phyloP scores from a whole-genome alignment of 139 green algal species.

The Tetradesmus lagerheimii region DNA sequence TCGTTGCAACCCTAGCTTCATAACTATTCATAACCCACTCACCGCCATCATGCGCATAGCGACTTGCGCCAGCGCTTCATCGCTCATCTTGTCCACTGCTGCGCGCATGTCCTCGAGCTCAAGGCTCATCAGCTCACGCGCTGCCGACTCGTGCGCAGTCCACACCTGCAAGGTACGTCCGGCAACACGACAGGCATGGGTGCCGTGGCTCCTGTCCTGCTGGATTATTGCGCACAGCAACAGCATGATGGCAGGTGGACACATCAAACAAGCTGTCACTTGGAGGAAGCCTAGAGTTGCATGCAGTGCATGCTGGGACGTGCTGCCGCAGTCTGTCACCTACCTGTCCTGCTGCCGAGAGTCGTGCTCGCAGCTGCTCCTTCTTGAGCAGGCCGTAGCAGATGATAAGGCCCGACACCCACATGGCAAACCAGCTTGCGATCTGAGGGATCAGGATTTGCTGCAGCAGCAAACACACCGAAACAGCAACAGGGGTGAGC shows the following conservation, averaged over 20 bases:
- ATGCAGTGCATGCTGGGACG: too few species aligned
- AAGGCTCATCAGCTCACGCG: constrained; percentile 44
- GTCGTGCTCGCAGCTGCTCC: constrained; percentile 55
- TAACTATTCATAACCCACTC: not conserved
- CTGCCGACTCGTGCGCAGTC: constrained; percentile 57
- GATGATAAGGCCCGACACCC: constrained; percentile 48
- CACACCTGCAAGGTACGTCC: constrained; percentile 36
- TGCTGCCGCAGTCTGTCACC: not conserved
- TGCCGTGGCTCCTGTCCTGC: not conserved
- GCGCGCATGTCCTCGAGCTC: constrained; percentile 53
- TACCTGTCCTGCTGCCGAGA: constrained; percentile 51
- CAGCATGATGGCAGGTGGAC: not conserved
- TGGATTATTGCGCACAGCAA: not conserved
- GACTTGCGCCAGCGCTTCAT: constrained; percentile 47
- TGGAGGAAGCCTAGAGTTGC: not conserved
- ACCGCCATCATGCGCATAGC: constrained; percentile 45
- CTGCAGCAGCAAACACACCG: constrained; percentile 12
- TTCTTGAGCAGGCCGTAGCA: constrained; percentile 55
- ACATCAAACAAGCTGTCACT: not conserved
- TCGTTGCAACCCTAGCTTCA: not conserved
- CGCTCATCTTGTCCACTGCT: constrained; percentile 45
- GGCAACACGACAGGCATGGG: not conserved
- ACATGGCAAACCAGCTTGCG: constrained; percentile 62
- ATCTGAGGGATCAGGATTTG: constrained; percentile 57
- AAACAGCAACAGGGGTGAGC: not conserved